Evolutionary conservation across 1,139 yeast genomes (phyloP).

Genomic region (Suhomyces chickasaworum): DNA sequence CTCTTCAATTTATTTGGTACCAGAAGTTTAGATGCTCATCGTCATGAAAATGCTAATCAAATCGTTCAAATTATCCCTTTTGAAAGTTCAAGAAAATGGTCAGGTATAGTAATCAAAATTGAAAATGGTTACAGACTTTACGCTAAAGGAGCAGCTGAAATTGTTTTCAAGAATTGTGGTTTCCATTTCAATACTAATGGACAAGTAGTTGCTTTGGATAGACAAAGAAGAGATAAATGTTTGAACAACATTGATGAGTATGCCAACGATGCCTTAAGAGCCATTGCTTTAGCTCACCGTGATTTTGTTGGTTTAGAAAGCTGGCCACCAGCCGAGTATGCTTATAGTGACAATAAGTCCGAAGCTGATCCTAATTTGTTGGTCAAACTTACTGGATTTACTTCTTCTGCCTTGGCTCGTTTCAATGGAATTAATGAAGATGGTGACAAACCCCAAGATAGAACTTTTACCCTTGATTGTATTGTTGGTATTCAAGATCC

Average conservation of each 20-base stretch:
- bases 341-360: constrained; percentile 27
- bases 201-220: constrained; percentile 26
- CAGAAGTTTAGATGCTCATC: constrained; percentile 39
- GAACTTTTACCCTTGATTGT: constrained; percentile 56
- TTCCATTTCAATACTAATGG: constrained; percentile 35
- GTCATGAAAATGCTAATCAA: constrained; percentile 37
- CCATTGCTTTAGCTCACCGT: constrained; percentile 79
- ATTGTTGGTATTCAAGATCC: constrained; percentile 96
- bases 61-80: constrained; percentile 81
- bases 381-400: constrained; percentile 26
- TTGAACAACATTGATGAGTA: constrained; percentile 57
- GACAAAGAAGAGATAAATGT: constrained; percentile 36
- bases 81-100: constrained; percentile 92
- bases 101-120: constrained; percentile 68
- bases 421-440: constrained; percentile 4
- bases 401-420: constrained; percentile 4
- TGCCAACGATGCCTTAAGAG: constrained; percentile 80
- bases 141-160: constrained; percentile 94
- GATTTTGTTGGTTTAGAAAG: constrained; percentile 51
- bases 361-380: constrained; percentile 54
- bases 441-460: constrained; percentile 10
- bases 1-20: constrained; percentile 51
- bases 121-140: constrained; percentile 60
- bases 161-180: constrained; percentile 66
- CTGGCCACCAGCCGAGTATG: constrained; percentile 68